Conservation (phyloP, 208 protist species). For the Tetramitus jugosus region DNA sequence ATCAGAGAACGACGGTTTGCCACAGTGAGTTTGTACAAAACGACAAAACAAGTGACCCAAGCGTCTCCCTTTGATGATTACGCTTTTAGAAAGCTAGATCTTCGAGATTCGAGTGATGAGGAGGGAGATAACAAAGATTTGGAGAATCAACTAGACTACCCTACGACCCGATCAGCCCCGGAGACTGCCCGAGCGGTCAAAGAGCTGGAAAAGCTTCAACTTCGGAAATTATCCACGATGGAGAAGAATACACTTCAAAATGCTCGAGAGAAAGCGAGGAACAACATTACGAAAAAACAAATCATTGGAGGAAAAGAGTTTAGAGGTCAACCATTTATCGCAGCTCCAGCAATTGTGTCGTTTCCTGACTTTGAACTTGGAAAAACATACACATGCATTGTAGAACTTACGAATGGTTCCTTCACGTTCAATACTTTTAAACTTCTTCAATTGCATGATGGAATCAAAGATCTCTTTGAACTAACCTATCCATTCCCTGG, state of each 20-base stretch:
- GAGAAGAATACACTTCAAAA: neutral
- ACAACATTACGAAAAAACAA: neutral
- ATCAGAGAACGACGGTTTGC: neutral
- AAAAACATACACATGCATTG: neutral
- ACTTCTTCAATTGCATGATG: neutral
- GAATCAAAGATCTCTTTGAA: neutral
- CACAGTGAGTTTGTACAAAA: neutral
- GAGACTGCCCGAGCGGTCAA: neutral
- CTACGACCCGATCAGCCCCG: neutral
- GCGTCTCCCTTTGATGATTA: neutral
- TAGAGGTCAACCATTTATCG: neutral
- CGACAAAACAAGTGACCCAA: neutral
- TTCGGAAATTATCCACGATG: neutral
- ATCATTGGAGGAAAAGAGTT: neutral
- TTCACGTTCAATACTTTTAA: constrained; percentile 5
- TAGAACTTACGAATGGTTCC: neutral
- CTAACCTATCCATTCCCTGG: neutral
- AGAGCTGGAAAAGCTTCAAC: neutral
- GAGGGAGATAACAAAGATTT: neutral
- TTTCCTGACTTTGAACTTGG: neutral
- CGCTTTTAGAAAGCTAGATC: neutral
- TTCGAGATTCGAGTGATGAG: neutral
- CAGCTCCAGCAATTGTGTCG: neutral
- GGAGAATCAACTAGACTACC: neutral
- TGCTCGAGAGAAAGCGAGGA: neutral